Percentiles rank a stretch among this genome's conserved stretches.
Evolutionary conservation across 2,329 filamentous ascomycete genomes (phyloP).

Genomic region (Fusarium decemcellulare): DNA sequence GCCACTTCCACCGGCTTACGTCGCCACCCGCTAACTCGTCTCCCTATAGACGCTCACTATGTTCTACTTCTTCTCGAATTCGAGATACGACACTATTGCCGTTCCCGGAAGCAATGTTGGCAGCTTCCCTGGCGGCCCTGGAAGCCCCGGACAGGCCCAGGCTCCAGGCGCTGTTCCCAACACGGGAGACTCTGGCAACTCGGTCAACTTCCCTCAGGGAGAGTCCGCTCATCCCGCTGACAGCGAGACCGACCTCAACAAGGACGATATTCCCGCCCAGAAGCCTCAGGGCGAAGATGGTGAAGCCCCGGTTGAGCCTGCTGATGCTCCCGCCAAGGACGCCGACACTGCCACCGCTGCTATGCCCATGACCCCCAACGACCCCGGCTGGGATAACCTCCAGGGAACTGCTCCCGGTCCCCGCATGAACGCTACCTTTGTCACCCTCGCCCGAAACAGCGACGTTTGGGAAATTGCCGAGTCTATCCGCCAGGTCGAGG

Average conservation of each 20-base stretch:
- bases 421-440: slow-evolving; percentile 97
- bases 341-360: slow-evolving; percentile 24
- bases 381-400: slow-evolving; percentile 67
- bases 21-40: slow-evolving; percentile 28
- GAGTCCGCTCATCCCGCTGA: slow-evolving; percentile 30
- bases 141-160: slow-evolving; percentile 34
- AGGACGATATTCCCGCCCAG: slow-evolving; percentile 38
- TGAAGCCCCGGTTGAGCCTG: slow-evolving; percentile 3
- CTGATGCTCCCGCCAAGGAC: slow-evolving; percentile 21
- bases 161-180: slow-evolving; percentile 41
- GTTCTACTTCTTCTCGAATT: slow-evolving; percentile 84
- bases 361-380: slow-evolving; percentile 66
- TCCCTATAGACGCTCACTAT: slow-evolving; percentile 56
- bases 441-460: slow-evolving; percentile 92
- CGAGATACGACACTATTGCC: slow-evolving; percentile 61
- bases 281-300: slow-evolving; percentile 35
- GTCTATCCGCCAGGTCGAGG: slow-evolving; percentile 96
- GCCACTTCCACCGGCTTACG: slow-evolving; percentile 13
- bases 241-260: slow-evolving; percentile 33
- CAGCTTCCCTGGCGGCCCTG: slow-evolving; percentile 44
- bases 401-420: slow-evolving; percentile 71
- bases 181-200: slow-evolving; percentile 35
- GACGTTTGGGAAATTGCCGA: slow-evolving; percentile 98
- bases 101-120: slow-evolving; percentile 35
- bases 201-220: slow-evolving; percentile 43